A percentile compares a stretch with the other conserved stretches of the same genome.
Conservation (phyloP, 2,329 filamentous ascomycete genomes). For the Helicocarpus griseus region DNA sequence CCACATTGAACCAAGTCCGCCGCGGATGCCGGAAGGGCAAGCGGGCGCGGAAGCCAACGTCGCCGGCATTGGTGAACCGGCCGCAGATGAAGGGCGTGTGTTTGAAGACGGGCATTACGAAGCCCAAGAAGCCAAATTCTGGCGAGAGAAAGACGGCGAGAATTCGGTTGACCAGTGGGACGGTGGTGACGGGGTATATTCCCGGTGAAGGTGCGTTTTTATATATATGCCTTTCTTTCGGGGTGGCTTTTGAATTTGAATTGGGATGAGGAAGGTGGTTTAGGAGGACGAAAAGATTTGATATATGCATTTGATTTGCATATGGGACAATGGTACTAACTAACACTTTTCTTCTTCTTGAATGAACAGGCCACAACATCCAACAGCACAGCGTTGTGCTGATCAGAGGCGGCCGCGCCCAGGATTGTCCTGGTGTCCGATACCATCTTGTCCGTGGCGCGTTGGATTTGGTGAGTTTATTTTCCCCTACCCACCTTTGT, state of each 20-base stretch:
- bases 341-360: neutral
- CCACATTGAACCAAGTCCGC: conserved; percentile 66
- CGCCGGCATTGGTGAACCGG: conserved; percentile 66
- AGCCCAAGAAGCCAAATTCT: conserved; percentile 98
- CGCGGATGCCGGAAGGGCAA: conserved; percentile 70
- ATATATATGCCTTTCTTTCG: too few relatives aligned
- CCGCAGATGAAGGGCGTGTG: conserved; percentile 93
- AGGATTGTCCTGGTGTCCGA: conserved; percentile 97
- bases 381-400: conserved; percentile 97
- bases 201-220: conserved; percentile 65
- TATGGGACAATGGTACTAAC: neutral
- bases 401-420: conserved; percentile 81
- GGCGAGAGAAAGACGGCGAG: conserved; percentile 93
- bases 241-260: too few relatives aligned
- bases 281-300: too few relatives aligned
- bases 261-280: too few relatives aligned
- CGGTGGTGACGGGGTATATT: conserved; percentile 85
- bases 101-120: conserved; percentile 82
- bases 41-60: conserved; percentile 73
- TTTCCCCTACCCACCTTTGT: conserved; percentile 2
- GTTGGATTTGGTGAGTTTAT: conserved; percentile 73
- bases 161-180: conserved; percentile 78
- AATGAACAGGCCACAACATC: conserved; percentile 68
- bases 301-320: too few relatives aligned
- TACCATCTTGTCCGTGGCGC: conserved; percentile 90